Percentiles rank a stretch among this genome's conserved stretches.
These are phyloP conservation scores for Priceomyces haplophilus DNA, from an alignment of 805 yeast species.

Conservation along the genomic window DNA sequence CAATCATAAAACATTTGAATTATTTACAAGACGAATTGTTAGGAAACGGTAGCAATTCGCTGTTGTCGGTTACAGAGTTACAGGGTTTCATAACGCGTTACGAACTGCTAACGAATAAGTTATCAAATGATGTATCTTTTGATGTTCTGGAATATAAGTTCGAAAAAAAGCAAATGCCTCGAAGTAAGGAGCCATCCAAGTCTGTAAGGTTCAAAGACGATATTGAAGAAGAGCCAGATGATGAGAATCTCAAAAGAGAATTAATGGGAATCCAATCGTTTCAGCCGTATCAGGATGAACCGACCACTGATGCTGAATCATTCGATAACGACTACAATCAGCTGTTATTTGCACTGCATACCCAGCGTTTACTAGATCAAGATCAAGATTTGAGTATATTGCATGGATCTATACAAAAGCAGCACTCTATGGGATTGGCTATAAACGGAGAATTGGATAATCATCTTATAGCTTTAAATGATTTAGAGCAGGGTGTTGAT, in stretches of 20 bases:
- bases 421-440: conserved; percentile 37
- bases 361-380: conserved; percentile 38
- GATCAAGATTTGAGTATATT: conserved; percentile 34
- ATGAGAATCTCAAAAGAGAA: conserved; percentile 23
- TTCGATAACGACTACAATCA: conserved; percentile 31
- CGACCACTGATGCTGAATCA: conserved; percentile 16
- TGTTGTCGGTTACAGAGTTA: conserved; percentile 8
- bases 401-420: conserved; percentile 32
- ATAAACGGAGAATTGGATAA: conserved; percentile 41
- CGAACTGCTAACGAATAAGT: conserved; percentile 12
- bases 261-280: conserved; percentile 35
- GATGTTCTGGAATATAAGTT: conserved; percentile 31
- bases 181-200: conserved; percentile 14
- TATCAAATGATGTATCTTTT: conserved; percentile 26
- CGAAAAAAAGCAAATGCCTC: conserved; percentile 8
- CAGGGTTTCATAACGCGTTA: conserved; percentile 15
- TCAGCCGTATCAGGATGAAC: conserved; percentile 31
- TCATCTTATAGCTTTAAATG: conserved; percentile 39
- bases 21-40: conserved; percentile 30
- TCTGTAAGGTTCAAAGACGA: conserved; percentile 40
- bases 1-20: conserved; percentile 24
- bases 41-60: conserved; percentile 7
- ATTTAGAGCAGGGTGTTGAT: conserved; percentile 42
- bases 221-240: conserved; percentile 18
- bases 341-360: conserved; percentile 42